phyloP scores from a whole-genome alignment of 2,329 filamentous ascomycete genomes.

The Fusarium begoniae region DNA sequence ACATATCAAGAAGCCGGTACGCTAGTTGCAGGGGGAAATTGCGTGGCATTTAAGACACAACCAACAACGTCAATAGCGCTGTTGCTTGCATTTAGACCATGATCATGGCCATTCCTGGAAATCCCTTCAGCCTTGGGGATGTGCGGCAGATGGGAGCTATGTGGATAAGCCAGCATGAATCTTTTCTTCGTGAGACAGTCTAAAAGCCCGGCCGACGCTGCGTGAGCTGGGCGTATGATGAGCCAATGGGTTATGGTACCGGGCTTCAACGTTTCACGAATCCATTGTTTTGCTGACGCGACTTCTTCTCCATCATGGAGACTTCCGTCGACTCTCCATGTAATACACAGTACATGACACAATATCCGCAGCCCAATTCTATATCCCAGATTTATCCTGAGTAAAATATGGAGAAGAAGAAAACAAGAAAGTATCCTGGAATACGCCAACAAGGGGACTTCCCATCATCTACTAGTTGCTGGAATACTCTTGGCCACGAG shows the following conservation, averaged over 20 bases:
- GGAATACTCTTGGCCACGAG: constrained; percentile 4
- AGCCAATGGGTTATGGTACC: constrained; percentile 14
- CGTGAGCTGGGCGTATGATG: constrained; percentile 11
- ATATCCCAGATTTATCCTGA: not conserved
- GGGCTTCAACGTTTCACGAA: constrained; percentile 29
- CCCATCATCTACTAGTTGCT: not conserved
- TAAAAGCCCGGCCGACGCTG: not conserved
- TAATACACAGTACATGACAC: not conserved
- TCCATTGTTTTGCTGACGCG: constrained; percentile 6
- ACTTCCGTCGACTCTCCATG: not conserved
- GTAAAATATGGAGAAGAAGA: not conserved
- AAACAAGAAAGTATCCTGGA: not conserved
- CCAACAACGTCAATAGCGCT: constrained; percentile 5
- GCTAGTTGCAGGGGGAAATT: constrained; percentile 28
- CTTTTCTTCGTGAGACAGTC: not conserved
- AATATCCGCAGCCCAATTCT: not conserved
- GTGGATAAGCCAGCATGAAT: not conserved
- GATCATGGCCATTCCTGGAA: not conserved
- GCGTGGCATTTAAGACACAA: constrained; percentile 16
- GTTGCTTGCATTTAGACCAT: not conserved
- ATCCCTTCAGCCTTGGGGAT: constrained; percentile 16
- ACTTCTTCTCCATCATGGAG: constrained; percentile 1
- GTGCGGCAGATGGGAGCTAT: constrained; percentile 9
- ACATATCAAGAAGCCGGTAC: constrained; percentile 3
- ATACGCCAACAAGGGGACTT: not conserved